Percentiles rank a stretch among this genome's conserved stretches.
These are phyloP conservation scores for Ceratocystis harringtonii DNA, from an alignment of 2,329 filamentous ascomycete genomes.

Conservation along the genomic window DNA sequence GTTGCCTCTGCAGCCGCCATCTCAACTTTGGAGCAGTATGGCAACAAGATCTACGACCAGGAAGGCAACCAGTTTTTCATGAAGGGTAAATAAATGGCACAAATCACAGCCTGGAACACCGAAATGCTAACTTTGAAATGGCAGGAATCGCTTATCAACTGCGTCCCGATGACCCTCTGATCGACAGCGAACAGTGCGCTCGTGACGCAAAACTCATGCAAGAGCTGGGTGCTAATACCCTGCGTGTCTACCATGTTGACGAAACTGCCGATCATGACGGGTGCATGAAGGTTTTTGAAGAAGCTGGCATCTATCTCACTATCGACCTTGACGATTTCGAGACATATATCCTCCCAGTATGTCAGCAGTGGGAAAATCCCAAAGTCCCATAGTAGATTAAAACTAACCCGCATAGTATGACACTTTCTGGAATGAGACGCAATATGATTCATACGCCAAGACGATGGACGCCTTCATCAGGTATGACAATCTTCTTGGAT, in stretches of 20 bases:
- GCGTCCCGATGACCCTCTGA: conserved; percentile 50
- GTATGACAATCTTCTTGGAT: conserved; percentile 68
- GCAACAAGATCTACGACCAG: conserved; percentile 73
- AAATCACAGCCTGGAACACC: conserved; percentile 8
- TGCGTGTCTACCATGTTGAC: conserved; percentile 82
- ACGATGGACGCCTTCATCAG: conserved; percentile 65
- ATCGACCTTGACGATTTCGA: conserved; percentile 67
- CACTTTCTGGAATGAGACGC: conserved; percentile 58
- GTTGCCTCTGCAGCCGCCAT: conserved; percentile 28
- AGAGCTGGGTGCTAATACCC: conserved; percentile 64
- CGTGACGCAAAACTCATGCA: conserved; percentile 66
- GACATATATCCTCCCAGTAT: conserved; percentile 50
- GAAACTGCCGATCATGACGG: conserved; percentile 52
- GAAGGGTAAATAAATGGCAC: conserved; percentile 46
- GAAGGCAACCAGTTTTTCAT: conserved; percentile 72
- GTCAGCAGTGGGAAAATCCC: conserved; percentile 19
- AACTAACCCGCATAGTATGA: conserved; percentile 28
- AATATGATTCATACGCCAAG: conserved; percentile 50
- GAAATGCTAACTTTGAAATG: conserved; percentile 2
- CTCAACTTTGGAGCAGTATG: conserved; percentile 40
- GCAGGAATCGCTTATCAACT: conserved; percentile 58
- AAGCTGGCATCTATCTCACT: conserved; percentile 70
- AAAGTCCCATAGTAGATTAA: background rate
- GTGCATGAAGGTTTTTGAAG: conserved; percentile 68
- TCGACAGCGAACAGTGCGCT: conserved; percentile 59